Evolutionary conservation across 495 filamentous ascomycete species (phyloP).

Genomic region (Tuber indicum): DNA sequence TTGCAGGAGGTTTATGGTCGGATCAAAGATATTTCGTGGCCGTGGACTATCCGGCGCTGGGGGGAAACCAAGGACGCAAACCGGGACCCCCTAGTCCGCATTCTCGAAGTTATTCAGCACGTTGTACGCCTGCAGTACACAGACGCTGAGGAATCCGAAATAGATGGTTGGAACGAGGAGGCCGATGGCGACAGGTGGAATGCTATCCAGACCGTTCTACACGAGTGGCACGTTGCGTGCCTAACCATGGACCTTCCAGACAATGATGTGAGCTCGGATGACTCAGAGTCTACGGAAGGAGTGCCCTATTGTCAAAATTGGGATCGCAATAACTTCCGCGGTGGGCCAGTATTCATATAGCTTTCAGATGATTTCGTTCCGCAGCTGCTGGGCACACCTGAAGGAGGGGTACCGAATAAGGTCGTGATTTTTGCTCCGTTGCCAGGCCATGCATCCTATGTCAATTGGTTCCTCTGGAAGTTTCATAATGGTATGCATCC

Average conservation of each 20-base stretch:
- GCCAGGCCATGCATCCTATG: background rate
- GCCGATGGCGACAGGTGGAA: background rate
- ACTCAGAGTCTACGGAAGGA: background rate
- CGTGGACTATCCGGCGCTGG: too few species aligned
- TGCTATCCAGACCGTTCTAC: background rate
- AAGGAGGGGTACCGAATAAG: background rate
- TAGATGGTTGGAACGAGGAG: background rate
- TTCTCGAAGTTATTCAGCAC: too few species aligned
- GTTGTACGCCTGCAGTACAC: too few species aligned
- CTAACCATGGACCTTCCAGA: background rate
- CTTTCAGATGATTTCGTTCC: background rate
- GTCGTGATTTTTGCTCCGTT: background rate
- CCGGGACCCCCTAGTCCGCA: too few species aligned
- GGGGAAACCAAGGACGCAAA: too few species aligned
- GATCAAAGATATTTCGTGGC: too few species aligned
- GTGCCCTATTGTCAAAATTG: too few species aligned
- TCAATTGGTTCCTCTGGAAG: background rate
- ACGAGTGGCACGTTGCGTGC: background rate
- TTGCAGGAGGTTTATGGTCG: background rate
- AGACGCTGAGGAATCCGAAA: too few species aligned
- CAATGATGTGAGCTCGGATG: background rate
- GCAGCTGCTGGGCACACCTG: background rate
- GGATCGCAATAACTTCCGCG: background rate
- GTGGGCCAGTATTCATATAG: background rate
- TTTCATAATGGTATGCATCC: background rate